Conservation (phyloP, 495 filamentous ascomycete species). For the Durotheca rogersii region DNA sequence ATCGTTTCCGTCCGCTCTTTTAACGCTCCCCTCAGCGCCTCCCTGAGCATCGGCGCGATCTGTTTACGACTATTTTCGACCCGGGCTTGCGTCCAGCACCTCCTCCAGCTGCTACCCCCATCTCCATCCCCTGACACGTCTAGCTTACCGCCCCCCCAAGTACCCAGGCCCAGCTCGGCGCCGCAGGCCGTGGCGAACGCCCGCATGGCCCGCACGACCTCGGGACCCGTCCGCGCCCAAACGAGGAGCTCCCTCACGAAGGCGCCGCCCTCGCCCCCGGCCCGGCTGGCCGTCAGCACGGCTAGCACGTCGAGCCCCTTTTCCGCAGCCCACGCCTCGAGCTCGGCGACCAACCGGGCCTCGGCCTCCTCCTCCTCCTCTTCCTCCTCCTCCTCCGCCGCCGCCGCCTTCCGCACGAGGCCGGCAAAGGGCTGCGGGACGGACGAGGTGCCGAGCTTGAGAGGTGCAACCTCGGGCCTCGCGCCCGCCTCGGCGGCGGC, state of each 20-base stretch:
- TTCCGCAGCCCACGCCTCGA: slow-evolving; percentile 56
- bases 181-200: slow-evolving; percentile 53
- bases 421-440: slow-evolving; percentile 67
- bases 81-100: slow-evolving; percentile 68
- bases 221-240: slow-evolving; percentile 53
- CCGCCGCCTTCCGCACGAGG: slow-evolving; percentile 60
- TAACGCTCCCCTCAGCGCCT: slow-evolving; percentile 54
- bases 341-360: slow-evolving; percentile 33
- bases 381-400: too few species aligned
- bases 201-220: slow-evolving; percentile 46
- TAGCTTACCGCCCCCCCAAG: slow-evolving; percentile 50
- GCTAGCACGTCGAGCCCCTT: slow-evolving; percentile 63
- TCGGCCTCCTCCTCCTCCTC: too few species aligned
- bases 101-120: slow-evolving; percentile 43
- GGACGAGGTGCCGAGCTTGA: slow-evolving; percentile 72
- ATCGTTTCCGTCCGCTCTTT: background rate
- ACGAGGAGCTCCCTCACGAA: slow-evolving; percentile 78
- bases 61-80: slow-evolving; percentile 78
- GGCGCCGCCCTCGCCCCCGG: slow-evolving; percentile 47
- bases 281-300: slow-evolving; percentile 74
- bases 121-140: slow-evolving; percentile 50
- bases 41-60: slow-evolving; percentile 80
- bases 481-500: background rate
- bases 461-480: background rate
- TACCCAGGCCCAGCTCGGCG: slow-evolving; percentile 57